Percentiles rank a stretch among this genome's conserved stretches.
These are phyloP conservation scores for Stephania japonica DNA, from an alignment of 164 flowering plant genomes.

Conservation along the genomic window DNA sequence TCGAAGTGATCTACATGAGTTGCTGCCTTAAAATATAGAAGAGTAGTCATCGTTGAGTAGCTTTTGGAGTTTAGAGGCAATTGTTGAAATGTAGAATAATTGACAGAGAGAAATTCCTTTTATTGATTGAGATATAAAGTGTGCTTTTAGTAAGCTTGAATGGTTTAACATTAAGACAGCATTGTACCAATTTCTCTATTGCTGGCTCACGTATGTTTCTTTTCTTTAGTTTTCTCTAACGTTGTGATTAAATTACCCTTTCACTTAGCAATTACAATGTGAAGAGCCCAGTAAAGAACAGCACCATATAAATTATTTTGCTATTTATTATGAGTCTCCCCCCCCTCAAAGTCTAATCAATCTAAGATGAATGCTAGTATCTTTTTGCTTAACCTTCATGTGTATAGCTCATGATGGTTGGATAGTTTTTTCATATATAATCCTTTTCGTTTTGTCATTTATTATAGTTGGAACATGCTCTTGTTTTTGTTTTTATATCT, in stretches of 20 bases:
- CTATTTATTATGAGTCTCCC: not conserved
- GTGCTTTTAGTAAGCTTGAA: not conserved
- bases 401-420: not conserved
- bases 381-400: not conserved
- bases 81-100: constrained; percentile 15
- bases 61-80: constrained; percentile 2
- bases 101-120: not conserved
- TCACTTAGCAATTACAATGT: not conserved
- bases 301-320: not conserved
- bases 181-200: not conserved
- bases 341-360: not conserved
- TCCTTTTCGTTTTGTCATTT: not conserved
- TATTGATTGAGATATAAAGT: not conserved
- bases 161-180: not conserved
- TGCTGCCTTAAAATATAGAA: constrained; percentile 13
- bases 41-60: constrained; percentile 9
- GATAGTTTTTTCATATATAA: not conserved
- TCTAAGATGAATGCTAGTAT: not conserved
- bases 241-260: not conserved
- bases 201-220: not conserved
- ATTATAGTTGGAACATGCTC: not conserved
- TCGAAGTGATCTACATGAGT: constrained; percentile 13
- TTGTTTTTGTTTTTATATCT: not conserved
- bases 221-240: not conserved
- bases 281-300: not conserved